Conservation (phyloP, 2,329 filamentous ascomycete genomes). For the Paracoccidioides brasiliensis region DNA sequence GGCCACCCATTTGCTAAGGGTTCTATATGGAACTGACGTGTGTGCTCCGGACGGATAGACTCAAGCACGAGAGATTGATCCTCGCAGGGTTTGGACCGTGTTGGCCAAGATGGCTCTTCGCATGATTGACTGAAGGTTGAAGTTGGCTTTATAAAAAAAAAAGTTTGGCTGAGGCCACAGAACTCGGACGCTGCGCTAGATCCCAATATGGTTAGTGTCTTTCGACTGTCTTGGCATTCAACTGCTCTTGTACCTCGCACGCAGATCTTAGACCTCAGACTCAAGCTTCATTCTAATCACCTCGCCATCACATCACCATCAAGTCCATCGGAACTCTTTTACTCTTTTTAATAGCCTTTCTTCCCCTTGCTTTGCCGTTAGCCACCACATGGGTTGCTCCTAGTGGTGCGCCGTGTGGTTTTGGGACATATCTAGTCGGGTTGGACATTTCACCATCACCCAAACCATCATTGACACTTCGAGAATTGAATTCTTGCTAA, state of each 20-base stretch:
- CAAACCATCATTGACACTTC: slow-evolving; percentile 6
- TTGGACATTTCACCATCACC: slow-evolving; percentile 13
- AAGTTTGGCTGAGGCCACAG: background rate
- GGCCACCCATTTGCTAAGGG: slow-evolving; percentile 46
- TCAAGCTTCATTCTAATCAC: background rate
- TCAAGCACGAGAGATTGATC: background rate
- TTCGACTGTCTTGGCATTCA: background rate
- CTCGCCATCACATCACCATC: background rate
- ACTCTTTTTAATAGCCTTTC: background rate
- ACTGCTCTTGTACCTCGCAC: background rate
- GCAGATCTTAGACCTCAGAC: background rate
- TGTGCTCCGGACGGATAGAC: slow-evolving; percentile 3
- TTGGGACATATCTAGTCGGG: slow-evolving; percentile 14
- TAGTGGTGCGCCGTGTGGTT: slow-evolving; percentile 1
- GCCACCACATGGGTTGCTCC: background rate
- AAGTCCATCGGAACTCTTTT: background rate
- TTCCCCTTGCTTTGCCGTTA: background rate
- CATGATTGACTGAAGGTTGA: background rate
- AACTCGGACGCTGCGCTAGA: background rate
- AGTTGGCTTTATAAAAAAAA: background rate
- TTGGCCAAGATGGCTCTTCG: background rate
- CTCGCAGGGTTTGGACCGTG: background rate
- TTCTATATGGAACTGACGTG: background rate
- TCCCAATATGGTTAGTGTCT: background rate
- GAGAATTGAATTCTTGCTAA: slow-evolving; percentile 21